Evolutionary conservation across 257 asterid genomes (phyloP).

Genomic region (Forsythia viridissima): DNA sequence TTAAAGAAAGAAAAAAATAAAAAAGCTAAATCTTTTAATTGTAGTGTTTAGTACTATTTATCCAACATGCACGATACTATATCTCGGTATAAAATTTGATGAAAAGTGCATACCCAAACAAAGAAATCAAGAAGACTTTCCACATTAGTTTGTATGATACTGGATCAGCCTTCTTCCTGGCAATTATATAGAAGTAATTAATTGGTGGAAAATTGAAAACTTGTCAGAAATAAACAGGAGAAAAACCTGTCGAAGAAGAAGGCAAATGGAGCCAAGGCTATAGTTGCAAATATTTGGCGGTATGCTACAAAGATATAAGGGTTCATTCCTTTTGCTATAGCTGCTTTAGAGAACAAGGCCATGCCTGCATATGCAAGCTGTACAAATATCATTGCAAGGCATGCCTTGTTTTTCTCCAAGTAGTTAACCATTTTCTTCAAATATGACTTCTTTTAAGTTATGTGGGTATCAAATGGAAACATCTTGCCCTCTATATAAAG

Average conservation of each 20-base stretch:
- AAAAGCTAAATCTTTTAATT: neutral
- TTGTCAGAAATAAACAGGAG: neutral
- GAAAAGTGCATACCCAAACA: slow-evolving; percentile 47
- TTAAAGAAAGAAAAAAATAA: no score
- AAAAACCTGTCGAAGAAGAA: slow-evolving; percentile 48
- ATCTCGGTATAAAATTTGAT: neutral
- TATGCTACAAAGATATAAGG: slow-evolving; percentile 61
- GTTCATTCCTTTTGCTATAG: slow-evolving; percentile 51
- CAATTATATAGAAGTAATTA: neutral
- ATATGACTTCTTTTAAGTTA: neutral
- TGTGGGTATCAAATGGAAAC: slow-evolving; percentile 8
- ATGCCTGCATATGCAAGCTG: slow-evolving; percentile 55
- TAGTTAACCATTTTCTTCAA: slow-evolving; percentile 20
- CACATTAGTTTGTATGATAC: slow-evolving; percentile 39
- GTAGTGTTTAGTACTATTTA: neutral
- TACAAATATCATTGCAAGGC: slow-evolving; percentile 41
- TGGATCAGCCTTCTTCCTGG: slow-evolving; percentile 44
- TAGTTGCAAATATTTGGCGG: slow-evolving; percentile 55
- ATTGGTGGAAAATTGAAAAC: neutral
- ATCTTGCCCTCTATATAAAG: slow-evolving; percentile 19
- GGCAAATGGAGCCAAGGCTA: slow-evolving; percentile 57
- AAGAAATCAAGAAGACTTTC: slow-evolving; percentile 51
- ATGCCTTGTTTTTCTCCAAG: slow-evolving; percentile 31
- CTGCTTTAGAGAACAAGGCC: slow-evolving; percentile 62
- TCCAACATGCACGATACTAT: neutral